Conservation (phyloP, 306 rosid species). For the Begonia fuchsioides region DNA sequence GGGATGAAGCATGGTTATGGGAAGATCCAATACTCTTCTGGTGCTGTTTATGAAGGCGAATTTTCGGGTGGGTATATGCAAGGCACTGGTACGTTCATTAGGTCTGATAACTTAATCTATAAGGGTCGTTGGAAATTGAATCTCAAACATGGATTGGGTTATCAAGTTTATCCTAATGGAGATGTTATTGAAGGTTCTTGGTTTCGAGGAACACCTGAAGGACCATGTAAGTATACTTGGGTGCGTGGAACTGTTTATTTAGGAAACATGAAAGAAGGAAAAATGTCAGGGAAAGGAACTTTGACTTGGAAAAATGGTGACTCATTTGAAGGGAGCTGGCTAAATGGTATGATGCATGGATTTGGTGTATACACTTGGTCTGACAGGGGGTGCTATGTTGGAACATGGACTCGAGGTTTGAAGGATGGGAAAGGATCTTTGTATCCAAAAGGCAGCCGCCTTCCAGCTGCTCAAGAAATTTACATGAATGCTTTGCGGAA, state of each 20-base stretch:
- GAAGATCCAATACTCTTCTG: constrained; percentile 57
- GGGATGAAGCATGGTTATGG: constrained; percentile 91
- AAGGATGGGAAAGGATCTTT: constrained; percentile 96
- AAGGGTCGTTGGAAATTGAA: constrained; percentile 91
- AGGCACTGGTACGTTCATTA: constrained; percentile 63
- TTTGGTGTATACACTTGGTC: constrained; percentile 86
- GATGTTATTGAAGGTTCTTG: constrained; percentile 91
- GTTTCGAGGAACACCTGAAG: constrained; percentile 91
- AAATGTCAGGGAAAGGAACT: constrained; percentile 95
- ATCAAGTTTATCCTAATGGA: constrained; percentile 78
- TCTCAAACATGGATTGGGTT: constrained; percentile 87
- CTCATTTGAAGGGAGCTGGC: constrained; percentile 92
- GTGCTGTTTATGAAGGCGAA: constrained; percentile 69
- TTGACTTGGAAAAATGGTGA: constrained; percentile 84
- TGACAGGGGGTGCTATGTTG: constrained; percentile 92
- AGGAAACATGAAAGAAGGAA: constrained; percentile 93
- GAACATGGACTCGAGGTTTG: constrained; percentile 87
- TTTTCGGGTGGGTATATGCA: constrained; percentile 83
- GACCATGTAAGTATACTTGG: constrained; percentile 95
- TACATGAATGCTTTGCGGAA: constrained; percentile 85
- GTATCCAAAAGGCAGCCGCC: constrained; percentile 73
- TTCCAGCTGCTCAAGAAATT: constrained; percentile 79
- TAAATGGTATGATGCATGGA: constrained; percentile 91
- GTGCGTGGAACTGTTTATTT: constrained; percentile 72
- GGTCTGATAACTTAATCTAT: constrained; percentile 43